Evolutionary conservation across 306 rosid genomes (phyloP), one percentile per base, ranked within the genome.

Genomic region (Canavalia ensiformis): DNA sequence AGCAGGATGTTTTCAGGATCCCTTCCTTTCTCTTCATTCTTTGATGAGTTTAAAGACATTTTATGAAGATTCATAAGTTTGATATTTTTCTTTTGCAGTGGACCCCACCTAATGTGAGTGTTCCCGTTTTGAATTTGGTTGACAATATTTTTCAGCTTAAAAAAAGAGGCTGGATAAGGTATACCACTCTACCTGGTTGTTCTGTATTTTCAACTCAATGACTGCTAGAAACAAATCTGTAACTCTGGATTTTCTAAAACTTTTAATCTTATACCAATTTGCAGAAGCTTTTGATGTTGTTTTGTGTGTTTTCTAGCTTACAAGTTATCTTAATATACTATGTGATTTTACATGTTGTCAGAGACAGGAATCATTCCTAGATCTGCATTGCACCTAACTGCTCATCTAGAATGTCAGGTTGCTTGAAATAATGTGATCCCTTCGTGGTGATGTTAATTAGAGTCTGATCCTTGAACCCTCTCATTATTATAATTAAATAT

Each of bases 161-260:
- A 84, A 90, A 94, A 87, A 93, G 98, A 90, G 99, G 99, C 81
- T 96, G 99, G 99, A 85, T 96, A 85, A 96, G 99, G 99, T 96
- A 78, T 73, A 75, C 50, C 52, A 64, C 74, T 78, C 73, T 89
- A 59, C 85, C 47, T 41, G 66, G 46, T 82, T 34, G 8, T 46
- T 33, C 81, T 59, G 75, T 50, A 51, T 52, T 79, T 42, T 77
- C 45, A 37, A 47, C 55, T 55, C 12, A 4, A 28, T 52, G 47
- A 78, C 57, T 81, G 58, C 66, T 68, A 39, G 69, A 66, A 64
- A 51, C 59, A 56, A 63, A 79, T 42, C 75, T 49, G 13, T 71
- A 64, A 44, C 57, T 29, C 62, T 30, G 31, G 59, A 41, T 28
- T 18, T 33, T 72, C 67, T 73, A 41, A 59, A 11, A 50, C 7